Base-by-base conservation (phyloP, 1,284 basidiomycete species). In the Ganoderma leucocontextum region DNA sequence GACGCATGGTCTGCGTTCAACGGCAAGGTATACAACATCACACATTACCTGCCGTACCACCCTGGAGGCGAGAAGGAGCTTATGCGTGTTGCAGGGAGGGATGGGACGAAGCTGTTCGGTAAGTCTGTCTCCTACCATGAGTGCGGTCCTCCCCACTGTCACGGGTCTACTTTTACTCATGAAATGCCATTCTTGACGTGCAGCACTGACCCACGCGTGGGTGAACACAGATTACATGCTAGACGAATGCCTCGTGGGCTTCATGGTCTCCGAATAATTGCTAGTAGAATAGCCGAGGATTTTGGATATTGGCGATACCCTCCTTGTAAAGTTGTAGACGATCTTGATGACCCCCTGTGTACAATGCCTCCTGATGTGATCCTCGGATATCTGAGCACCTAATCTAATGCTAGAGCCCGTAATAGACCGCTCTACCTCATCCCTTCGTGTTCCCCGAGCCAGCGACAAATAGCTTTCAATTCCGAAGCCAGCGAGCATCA, bases 1-100 rank as follows among this genome's bases (percentile, higher is more conserved):
- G 96, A 99, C 79, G 96, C 95, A 0, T 99, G 97, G 97, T 90
- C 95, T 7, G 92, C 90, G 0, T 92, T 99, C 81, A 91, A 93
- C 73, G 96, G 96, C 60, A 97, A 95, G 78, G 96, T 99, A 29
- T 99, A 99, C 83, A 98, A 99, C 79, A 94, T 99, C 60, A 97
- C 96, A 1, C 89, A 94, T 0, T 99, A 99, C 80, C 80, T 98
- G 7, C 85, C 91, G 0, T 99, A 93, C 76, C 98, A 99, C 78
- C 97, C 97, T 0, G 97, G 97, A 13, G 98, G 97, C 8, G 95
- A 93, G 80, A 91, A 91, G 74, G 95, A 99, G 78, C 83, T 99
- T 52, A 94, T 99, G 95, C 88, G 97, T n/a, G 93, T 94, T 17
- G 97, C 97, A 6, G 97, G 98, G 1, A 85, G 96, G 67, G 98